Evolutionary conservation across 2,329 filamentous ascomycete genomes (phyloP), one percentile per base, ranked within the genome.

Genomic region (Colletotrichum tanaceti): DNA sequence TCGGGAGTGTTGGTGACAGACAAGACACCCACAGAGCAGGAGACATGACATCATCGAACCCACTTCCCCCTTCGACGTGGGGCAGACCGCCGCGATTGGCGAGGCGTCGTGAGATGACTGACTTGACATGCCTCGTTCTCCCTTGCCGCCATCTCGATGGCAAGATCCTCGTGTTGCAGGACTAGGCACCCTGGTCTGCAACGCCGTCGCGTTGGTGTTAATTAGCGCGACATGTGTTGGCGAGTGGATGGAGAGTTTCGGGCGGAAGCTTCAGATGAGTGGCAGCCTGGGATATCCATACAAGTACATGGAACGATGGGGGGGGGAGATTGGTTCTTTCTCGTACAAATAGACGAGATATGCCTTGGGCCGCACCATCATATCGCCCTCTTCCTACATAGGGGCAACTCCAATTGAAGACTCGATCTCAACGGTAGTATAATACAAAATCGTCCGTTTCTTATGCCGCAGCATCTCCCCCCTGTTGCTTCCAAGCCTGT

Each of bases 401-500:
- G 4, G 4, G 28, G 18, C 28, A 39, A 24, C 7, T 43, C 60
- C 35, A 32, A 32, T 58, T 47, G 22, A 41, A 39, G n/a, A 58
- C 47, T 53, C 44, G 20, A 58, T 58, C 11, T 24, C 9, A 22
- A 53, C 32, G 57, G 18, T 55, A 11, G 44, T 35, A 59, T 43
- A 41, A 22, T 59, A 59, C 46, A 65, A 28, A 60, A 47, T 41
- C 9, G 9, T 35, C 32, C 22, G n/a, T n/a, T 5, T 32, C n/a
- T 18, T 50, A 58, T 46, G 57, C 53, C 38, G 43, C 52, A 14
- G 67, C 38, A 22, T 70, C 79, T 18, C 82, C 84, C 11, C 82
- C 81, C 71, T 84, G 83, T 77, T 91, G 87, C 84, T 97, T 97
- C 93, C 95, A 98, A 73, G 90, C 89, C 79, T 94, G 90, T 65